Percentiles rank a stretch among this genome's conserved stretches.
Conservation (phyloP, 2,329 filamentous ascomycete genomes). For the Aspergillus tubingensis region DNA sequence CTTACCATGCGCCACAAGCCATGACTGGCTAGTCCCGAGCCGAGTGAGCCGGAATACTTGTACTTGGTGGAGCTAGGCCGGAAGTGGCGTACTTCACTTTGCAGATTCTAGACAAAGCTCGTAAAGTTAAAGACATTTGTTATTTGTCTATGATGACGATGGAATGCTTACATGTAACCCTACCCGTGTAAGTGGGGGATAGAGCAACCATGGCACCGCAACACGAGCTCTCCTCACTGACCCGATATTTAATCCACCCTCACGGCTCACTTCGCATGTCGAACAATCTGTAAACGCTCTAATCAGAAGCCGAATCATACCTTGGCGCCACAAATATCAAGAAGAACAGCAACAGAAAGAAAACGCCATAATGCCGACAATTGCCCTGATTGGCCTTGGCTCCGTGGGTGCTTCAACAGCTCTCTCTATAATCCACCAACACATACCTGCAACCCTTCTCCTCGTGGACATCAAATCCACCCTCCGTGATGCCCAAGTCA, state of each 20-base stretch:
- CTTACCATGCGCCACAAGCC: background rate
- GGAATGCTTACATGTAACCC: background rate
- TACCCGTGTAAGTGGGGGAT: too few species aligned
- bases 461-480: slow-evolving; percentile 51
- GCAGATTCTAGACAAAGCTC: background rate
- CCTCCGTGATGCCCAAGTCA: slow-evolving; percentile 51
- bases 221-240: too few species aligned
- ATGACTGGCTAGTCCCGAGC: background rate
- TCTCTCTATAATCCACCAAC: slow-evolving; percentile 47
- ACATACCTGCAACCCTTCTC: slow-evolving; percentile 55
- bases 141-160: background rate
- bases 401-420: slow-evolving; percentile 9
- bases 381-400: slow-evolving; percentile 11
- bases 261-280: background rate
- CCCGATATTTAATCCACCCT: background rate
- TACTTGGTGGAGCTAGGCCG: background rate
- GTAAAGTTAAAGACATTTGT: background rate
- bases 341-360: background rate
- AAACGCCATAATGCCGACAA: background rate
- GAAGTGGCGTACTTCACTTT: background rate
- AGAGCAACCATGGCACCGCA: too few species aligned
- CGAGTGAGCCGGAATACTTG: background rate
- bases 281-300: background rate
- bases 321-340: too few species aligned
- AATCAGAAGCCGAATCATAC: background rate